Base-by-base conservation (phyloP, 2,329 filamentous ascomycete genomes). In the Monosporascus sp. region DNA sequence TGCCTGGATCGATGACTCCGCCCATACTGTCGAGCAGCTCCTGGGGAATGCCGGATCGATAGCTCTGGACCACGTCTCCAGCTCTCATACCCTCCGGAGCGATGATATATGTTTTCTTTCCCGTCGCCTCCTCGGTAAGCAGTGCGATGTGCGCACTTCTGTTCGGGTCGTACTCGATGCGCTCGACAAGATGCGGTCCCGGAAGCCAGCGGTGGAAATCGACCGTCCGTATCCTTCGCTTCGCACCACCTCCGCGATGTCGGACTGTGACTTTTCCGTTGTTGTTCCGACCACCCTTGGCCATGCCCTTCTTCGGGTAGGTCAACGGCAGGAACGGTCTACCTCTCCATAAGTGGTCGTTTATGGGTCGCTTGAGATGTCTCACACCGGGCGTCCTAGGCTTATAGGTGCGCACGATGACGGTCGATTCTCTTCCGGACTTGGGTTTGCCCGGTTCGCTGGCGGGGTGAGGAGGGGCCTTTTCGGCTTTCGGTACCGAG, bases 291-390 rank as follows among this genome's bases (percentile, higher is more conserved):
- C 94, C 94, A 71, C 94, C 95, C 71, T 96, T 94, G 50, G 84
- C 86, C 64, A 96, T 91, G 17, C 94, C 94, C 71, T 93, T 93
- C 72, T 97, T 96, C 38, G 91, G 85, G 65, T 91, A 90, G 11
- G 95, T 99, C 71, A 99, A 80, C 49, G 86, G 84, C 36, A 90
- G 78, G 61, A 88, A 85, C 1, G 94, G 90, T 53, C 91, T 81
- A 54, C 94, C 94, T 74, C 96, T 97, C 91, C 91, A 97, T 46
- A 99, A 77, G 72, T 99, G 94, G 66, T 97, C 91, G 73, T 97
- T 97, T 73, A 97, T 87, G 16, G 94, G 91, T 44, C 94, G 84
- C 71, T 87, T 88, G 60, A 99, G 78, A 82, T 99, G 94, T 66
- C 94, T 86, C 55, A 96, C 73, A 81, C 94, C 94, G 14, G 93